Conservation (phyloP, 495 filamentous ascomycete genomes). For the Jackrogersella minutella region DNA sequence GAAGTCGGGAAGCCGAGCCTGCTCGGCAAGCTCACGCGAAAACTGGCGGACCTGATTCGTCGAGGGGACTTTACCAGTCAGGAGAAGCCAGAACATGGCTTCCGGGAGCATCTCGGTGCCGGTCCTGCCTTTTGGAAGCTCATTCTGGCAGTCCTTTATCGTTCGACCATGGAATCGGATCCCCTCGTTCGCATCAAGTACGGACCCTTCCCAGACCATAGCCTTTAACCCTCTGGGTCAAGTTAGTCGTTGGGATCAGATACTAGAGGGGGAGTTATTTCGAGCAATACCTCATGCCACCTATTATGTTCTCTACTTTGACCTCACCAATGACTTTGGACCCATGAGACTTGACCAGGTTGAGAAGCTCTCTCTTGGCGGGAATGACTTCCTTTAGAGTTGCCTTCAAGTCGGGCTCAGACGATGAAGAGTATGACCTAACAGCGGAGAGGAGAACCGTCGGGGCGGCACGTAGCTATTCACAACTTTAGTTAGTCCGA, state of each 20-base stretch:
- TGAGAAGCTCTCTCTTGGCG: slow-evolving; percentile 88
- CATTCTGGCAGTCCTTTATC: slow-evolving; percentile 95
- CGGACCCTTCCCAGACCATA: slow-evolving; percentile 99
- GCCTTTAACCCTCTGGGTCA: slow-evolving; percentile 76
- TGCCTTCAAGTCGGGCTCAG: slow-evolving; percentile 87
- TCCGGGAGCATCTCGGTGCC: slow-evolving; percentile 99
- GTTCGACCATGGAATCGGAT: slow-evolving; percentile 98
- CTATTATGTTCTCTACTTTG: slow-evolving; percentile 91
- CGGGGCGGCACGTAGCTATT: slow-evolving; percentile 48
- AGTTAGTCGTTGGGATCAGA: slow-evolving; percentile 8
- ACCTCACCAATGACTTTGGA: slow-evolving; percentile 87
- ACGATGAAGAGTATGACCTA: slow-evolving; percentile 70
- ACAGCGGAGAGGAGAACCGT: slow-evolving; percentile 38
- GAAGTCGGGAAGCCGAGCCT: slow-evolving; percentile 82
- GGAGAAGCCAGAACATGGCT: slow-evolving; percentile 98
- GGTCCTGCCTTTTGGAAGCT: slow-evolving; percentile 89
- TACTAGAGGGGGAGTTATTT: too few relatives aligned
- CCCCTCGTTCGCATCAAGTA: slow-evolving; percentile 94
- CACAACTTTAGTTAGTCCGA: neutral
- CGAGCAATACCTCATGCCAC: slow-evolving; percentile 78
- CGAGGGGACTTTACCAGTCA: slow-evolving; percentile 91
- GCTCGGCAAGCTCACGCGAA: slow-evolving; percentile 85
- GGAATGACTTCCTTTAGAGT: slow-evolving; percentile 85
- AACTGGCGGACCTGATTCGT: slow-evolving; percentile 80
- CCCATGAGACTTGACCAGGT: slow-evolving; percentile 87